phyloP scores from a whole-genome alignment of 129 eudicot species.

The Pseudognaphalium luteoalbum region DNA sequence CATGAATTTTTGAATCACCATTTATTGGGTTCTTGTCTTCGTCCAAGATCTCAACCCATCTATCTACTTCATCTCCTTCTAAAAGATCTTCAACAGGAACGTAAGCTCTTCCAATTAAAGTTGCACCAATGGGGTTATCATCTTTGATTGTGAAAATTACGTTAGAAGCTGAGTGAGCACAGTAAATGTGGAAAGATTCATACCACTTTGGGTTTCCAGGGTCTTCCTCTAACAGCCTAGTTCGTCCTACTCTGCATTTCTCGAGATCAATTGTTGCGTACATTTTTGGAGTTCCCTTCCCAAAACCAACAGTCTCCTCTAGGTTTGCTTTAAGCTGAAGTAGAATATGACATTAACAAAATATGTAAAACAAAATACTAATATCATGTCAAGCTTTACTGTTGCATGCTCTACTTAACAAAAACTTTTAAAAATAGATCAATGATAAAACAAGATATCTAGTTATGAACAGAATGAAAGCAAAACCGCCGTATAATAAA shows the following conservation, averaged over 20 bases:
- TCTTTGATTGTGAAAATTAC: slow-evolving; percentile 77
- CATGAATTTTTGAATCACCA: slow-evolving; percentile 68
- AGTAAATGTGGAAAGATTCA: slow-evolving; percentile 75
- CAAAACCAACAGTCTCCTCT: slow-evolving; percentile 71
- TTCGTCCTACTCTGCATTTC: slow-evolving; percentile 73
- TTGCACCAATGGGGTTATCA: slow-evolving; percentile 69
- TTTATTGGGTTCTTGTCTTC: slow-evolving; percentile 55
- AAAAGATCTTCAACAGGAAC: slow-evolving; percentile 59
- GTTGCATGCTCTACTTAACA: not conserved
- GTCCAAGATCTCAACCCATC: slow-evolving; percentile 68
- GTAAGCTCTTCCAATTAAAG: slow-evolving; percentile 70
- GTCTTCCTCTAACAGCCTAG: slow-evolving; percentile 53
- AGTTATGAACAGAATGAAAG: not conserved
- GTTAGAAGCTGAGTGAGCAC: slow-evolving; percentile 59
- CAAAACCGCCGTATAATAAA: not conserved
- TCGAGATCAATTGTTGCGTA: slow-evolving; percentile 78
- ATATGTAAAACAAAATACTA: not conserved
- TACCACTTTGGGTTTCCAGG: slow-evolving; percentile 67
- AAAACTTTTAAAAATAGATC: not conserved
- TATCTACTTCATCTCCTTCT: slow-evolving; percentile 60
- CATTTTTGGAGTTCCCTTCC: slow-evolving; percentile 73
- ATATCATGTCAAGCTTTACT: not conserved
- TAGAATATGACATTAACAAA: slow-evolving; percentile 21
- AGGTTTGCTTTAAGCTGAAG: slow-evolving; percentile 53
- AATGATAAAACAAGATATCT: slow-evolving; percentile 6